Evolutionary conservation across 495 filamentous ascomycete genomes (phyloP).

Genomic region (Podospora sp.): DNA sequence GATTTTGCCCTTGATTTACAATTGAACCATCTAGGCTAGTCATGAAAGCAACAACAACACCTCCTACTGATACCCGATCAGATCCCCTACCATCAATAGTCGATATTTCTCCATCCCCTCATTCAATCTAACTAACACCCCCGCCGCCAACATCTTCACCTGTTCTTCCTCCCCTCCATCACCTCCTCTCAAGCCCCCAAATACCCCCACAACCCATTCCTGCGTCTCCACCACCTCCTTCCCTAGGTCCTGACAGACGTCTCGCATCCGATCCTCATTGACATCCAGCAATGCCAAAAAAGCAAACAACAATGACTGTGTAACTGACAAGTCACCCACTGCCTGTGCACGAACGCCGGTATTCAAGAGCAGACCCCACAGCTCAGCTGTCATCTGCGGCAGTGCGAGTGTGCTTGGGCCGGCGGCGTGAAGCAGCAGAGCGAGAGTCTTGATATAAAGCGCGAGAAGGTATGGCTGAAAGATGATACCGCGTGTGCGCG

Average conservation of each 20-base stretch:
- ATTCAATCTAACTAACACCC: constrained; percentile 73
- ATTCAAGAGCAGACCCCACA: constrained; percentile 67
- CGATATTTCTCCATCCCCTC: constrained; percentile 85
- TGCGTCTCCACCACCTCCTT: constrained; percentile 59
- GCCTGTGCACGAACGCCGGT: constrained; percentile 40
- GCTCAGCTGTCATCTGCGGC: constrained; percentile 68
- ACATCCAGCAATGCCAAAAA: constrained; percentile 82
- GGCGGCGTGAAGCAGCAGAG: constrained; percentile 64
- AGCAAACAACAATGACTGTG: constrained; percentile 74
- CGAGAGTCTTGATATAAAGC: constrained; percentile 66
- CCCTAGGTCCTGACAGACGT: constrained; percentile 65
- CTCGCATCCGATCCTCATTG: constrained; percentile 77
- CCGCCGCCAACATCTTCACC: constrained; percentile 75
- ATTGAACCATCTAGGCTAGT: too few species aligned
- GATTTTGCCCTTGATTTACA: too few species aligned
- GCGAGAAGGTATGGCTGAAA: constrained; percentile 63
- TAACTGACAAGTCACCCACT: constrained; percentile 61
- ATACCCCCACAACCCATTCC: constrained; percentile 50
- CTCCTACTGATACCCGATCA: constrained; percentile 47
- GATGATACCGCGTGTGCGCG: constrained; percentile 49
- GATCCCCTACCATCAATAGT: constrained; percentile 61
- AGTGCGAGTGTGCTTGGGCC: constrained; percentile 64
- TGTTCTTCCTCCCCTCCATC: constrained; percentile 61
- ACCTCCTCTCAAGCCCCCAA: constrained; percentile 44
- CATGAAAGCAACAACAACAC: neutral